phyloP scores from a whole-genome alignment of 306 rosid genomes.

The Malus fusca region DNA sequence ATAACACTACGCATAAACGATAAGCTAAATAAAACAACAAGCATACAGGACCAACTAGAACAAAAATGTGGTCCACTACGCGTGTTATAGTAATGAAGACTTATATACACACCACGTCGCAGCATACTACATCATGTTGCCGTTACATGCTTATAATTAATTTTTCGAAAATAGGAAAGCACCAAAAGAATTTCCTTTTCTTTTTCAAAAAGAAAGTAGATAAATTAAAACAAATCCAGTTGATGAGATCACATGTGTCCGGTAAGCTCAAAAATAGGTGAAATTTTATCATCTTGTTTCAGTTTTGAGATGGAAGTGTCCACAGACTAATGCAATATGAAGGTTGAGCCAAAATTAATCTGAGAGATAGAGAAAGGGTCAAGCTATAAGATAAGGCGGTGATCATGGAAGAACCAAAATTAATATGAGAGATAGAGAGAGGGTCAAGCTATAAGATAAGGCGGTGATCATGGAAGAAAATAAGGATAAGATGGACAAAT shows the following conservation, averaged over 20 bases:
- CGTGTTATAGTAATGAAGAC: background rate
- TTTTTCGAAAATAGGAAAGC: background rate
- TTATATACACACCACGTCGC: background rate
- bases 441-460: background rate
- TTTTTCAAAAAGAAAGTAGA: background rate
- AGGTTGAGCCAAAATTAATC: conserved; percentile 19
- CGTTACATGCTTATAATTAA: background rate
- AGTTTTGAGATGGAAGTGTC: background rate
- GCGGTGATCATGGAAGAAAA: conserved; percentile 33
- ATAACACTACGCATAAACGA: background rate
- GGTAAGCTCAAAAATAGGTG: background rate
- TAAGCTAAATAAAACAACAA: too few relatives aligned
- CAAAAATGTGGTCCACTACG: background rate
- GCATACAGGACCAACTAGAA: too few relatives aligned
- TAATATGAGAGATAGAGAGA: conserved; percentile 24
- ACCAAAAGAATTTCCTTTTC: background rate
- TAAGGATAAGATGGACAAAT: conserved; percentile 38
- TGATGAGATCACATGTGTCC: conserved; percentile 1
- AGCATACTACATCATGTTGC: background rate
- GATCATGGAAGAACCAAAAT: conserved; percentile 23
- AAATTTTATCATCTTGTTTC: background rate
- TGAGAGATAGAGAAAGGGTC: conserved; percentile 17
- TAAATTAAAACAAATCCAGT: background rate
- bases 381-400: conserved; percentile 11
- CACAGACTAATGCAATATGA: background rate